Base-by-base conservation (phyloP, 1,284 basidiomycete genomes). In the Austroboletus novae-zelandiae region DNA sequence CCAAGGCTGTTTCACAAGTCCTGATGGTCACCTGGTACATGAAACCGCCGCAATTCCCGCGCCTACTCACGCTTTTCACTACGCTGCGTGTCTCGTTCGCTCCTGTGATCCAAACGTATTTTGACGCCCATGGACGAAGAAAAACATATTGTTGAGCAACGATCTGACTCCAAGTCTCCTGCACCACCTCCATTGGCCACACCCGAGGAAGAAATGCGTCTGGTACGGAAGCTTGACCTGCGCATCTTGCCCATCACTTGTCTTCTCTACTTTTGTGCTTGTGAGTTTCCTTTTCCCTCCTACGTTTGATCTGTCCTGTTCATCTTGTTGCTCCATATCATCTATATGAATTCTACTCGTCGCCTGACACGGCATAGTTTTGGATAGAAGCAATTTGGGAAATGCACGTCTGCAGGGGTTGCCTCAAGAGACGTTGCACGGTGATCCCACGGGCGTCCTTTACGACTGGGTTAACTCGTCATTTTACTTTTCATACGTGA, bases 321-420 rank as follows among this genome's bases (percentile, higher is more conserved):
- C 17, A 5, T 32, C 18, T 9, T 27, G 25, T 27, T 7, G 25
- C 25, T 23, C 20, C 7, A 6, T 27, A 1, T 27, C 25, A 9
- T 27, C 25, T 27, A 27, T 27, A 27, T 27, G 25, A 27, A 27
- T 27, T 4, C 7, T 27, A 6, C 5, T 27, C 25, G 25, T 27
- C 4, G 0, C 25, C 8, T 6, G 25, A 4, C 15, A n/a, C 9
- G 13, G 43, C 42, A 18, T 55, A 89, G 86, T 80, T 59, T 70
- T 89, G 49, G 87, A 89, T 60, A 76, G 87, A 49, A 81, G 81
- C 8, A 89, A 89, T 55, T 62, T 90, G 41, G 86, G 87, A 9
- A 89, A 89, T 63, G 88, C 87, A n/a, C 77, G 86, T 45, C 68
- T 90, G 25, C 86, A 86, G 67, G 83, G 83, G 4, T 71, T 89